These are phyloP conservation scores for Fusarium beomiforme DNA, from an alignment of 2,329 filamentous ascomycete species.

Conservation along the genomic window DNA sequence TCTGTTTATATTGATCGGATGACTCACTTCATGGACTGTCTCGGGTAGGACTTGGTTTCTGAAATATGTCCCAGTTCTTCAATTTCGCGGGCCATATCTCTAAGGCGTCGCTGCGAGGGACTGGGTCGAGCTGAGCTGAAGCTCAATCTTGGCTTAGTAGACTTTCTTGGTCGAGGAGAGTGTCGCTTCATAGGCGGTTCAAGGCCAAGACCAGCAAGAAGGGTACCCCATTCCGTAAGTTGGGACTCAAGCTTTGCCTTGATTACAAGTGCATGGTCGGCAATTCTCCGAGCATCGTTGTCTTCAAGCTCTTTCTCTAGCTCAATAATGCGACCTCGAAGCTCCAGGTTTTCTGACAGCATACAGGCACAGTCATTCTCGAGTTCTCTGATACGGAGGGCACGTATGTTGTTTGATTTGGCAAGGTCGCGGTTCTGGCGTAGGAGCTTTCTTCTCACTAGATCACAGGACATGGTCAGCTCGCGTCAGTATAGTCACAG, in stretches of 20 bases:
- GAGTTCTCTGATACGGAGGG: conserved; percentile 78
- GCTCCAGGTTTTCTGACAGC: conserved; percentile 80
- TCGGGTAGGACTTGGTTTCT: conserved; percentile 74
- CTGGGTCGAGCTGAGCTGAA: conserved; percentile 54
- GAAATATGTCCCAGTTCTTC: conserved; percentile 66
- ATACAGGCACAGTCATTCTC: conserved; percentile 80
- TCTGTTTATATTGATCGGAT: neutral
- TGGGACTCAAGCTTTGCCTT: conserved; percentile 78
- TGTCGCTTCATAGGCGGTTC: conserved; percentile 65
- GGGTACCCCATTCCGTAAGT: conserved; percentile 72
- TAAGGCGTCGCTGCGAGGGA: conserved; percentile 65
- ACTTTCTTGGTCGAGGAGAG: conserved; percentile 53
- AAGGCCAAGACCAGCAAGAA: conserved; percentile 73
- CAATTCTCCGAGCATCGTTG: conserved; percentile 66
- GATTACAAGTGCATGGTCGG: conserved; percentile 74
- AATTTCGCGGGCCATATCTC: conserved; percentile 65
- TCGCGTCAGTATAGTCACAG: neutral
- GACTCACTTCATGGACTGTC: conserved; percentile 74
- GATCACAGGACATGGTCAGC: conserved; percentile 31
- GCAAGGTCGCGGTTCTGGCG: conserved; percentile 88
- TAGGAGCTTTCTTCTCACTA: conserved; percentile 82
- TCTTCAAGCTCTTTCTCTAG: conserved; percentile 75
- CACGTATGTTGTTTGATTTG: conserved; percentile 80
- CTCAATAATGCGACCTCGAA: conserved; percentile 75
- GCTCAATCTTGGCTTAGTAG: conserved; percentile 54